Base-by-base conservation (phyloP, 495 filamentous ascomycete genomes). In the Hypomontagnella monticulosa region DNA sequence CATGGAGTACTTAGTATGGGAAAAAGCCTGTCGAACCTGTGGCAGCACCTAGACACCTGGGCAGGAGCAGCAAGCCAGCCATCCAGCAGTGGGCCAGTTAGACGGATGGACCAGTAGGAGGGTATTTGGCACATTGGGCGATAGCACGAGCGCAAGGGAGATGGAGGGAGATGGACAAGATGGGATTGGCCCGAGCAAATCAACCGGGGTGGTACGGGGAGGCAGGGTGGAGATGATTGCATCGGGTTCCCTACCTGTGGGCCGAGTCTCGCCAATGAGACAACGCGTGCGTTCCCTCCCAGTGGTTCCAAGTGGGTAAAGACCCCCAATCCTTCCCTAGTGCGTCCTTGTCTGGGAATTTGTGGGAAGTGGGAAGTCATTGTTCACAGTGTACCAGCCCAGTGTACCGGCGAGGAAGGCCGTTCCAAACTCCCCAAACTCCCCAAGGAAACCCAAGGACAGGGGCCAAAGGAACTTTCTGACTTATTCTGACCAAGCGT, bases 171-270 rank as follows among this genome's bases (percentile, higher is more conserved):
- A 52, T 64, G 43, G 55, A 44, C 44, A 49, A 43, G 61, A 59
- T 65, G 55, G 60, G 66, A 69, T 69, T 69, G 66, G 66, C 40
- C 66, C 60, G 55, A 69, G 60, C 60, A 60, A 69, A 69, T 69
- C 66, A 69, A 56, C 66, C 66, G 66, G 66, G 63, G 57, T 32
- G 44, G 64, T 48, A 57, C 57, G 59, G 65, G 58, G 59, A 47
- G 41, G 46, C 37, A 59, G 54, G 43, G 66, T 69, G 66, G 60
- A 63, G 66, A 69, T 63, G 60, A 69, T 69, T 69, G 66, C 66
- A 62, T 69, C 66, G 61, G 58, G 66, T 63, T 69, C 66, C 66
- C 66, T 69, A 69, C 59, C 66, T 63, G 60, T 69, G 66, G 66
- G 66, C 23, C 60, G 44, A 30, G 48, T 63, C 14, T 41, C 12